Evolutionary conservation across 2,329 filamentous ascomycete genomes (phyloP), one percentile per base, ranked within the genome.

Genomic region (Exophiala viscosa): DNA sequence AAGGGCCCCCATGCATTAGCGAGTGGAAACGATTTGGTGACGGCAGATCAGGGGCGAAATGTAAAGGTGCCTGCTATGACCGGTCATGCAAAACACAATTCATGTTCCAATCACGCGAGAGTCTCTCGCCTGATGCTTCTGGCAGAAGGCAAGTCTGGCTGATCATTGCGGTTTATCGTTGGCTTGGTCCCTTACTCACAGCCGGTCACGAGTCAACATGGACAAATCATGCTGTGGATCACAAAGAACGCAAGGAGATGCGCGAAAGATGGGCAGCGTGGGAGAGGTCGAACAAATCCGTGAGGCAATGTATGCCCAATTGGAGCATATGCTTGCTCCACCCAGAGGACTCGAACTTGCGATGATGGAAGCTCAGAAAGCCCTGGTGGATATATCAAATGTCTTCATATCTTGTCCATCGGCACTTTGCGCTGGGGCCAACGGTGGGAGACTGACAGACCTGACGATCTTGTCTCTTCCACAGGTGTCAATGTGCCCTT

Each of bases 61-160:
- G 61, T 46, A 63, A 60, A 47, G 60, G 60, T 13, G 49, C 54
- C 13, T 63, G 61, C 44, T 63, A 56, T 45, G 57, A 49, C n/a
- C 52, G 60, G 18, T 58, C 58, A 1, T 63, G 61, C 35, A 60
- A 56, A 45, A 63, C 60, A 28, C 54, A 60, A 40, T 63, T 62
- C 50, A 63, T 63, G 61, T 63, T 63, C 51, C 61, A 63, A 39
- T 40, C 60, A 8, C 52, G 60, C n/a, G 61, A 63, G 40, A 58
- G 54, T 38, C 45, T 62, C 10, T 49, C 58, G 4, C 60, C 61
- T 3, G 61, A 63, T 50, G 55, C 50, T 8, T 61, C 60, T n/a
- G 61, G 61, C 2, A 45, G 61, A 31, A 50, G 58, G 9, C 61
- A 63, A 45, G 57, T 63, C 6, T 63, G 61, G 61, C 47, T 63